These are phyloP conservation scores for Aspergillus funiculosus DNA, from an alignment of 495 filamentous ascomycete genomes.

Conservation along the genomic window DNA sequence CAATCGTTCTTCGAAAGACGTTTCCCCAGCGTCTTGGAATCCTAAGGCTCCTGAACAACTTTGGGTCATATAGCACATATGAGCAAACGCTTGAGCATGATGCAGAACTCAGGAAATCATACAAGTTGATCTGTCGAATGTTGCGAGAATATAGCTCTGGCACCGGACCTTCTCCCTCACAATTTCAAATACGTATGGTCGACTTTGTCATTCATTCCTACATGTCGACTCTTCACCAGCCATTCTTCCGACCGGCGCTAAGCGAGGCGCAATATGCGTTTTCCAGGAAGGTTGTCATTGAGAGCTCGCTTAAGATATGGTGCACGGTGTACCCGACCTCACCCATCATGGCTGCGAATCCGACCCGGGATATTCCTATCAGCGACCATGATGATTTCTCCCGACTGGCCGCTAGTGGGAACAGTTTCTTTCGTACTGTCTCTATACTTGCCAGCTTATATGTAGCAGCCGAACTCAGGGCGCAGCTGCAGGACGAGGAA, in stretches of 20 bases:
- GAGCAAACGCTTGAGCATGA: conserved; percentile 37
- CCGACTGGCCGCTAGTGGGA: conserved; percentile 38
- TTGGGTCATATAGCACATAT: conserved; percentile 29
- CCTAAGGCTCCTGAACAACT: conserved; percentile 41
- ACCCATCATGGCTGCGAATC: conserved; percentile 14
- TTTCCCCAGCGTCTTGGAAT: conserved; percentile 45
- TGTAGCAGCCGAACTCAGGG: conserved; percentile 43
- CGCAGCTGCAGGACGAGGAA: conserved; percentile 48
- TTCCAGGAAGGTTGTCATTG: conserved; percentile 42
- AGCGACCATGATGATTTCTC: conserved; percentile 33
- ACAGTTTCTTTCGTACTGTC: conserved; percentile 43
- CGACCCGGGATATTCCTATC: conserved; percentile 10
- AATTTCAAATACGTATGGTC: conserved; percentile 33
- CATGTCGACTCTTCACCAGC: conserved; percentile 44
- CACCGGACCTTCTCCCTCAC: conserved; percentile 22
- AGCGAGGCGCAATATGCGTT: conserved; percentile 43
- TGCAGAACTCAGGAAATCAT: conserved; percentile 29
- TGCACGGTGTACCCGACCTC: conserved; percentile 33
- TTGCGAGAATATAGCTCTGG: conserved; percentile 28
- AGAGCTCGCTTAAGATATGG: conserved; percentile 48
- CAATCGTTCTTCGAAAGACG: conserved; percentile 41
- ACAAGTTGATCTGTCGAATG: conserved; percentile 28
- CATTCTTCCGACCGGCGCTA: conserved; percentile 36
- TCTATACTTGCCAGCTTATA: conserved; percentile 37
- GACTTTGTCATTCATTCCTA: conserved; percentile 44